Evolutionary conservation across 2,329 filamentous ascomycete genomes (phyloP), one percentile per base, ranked within the genome.

Genomic region (Aureobasidium sp.): DNA sequence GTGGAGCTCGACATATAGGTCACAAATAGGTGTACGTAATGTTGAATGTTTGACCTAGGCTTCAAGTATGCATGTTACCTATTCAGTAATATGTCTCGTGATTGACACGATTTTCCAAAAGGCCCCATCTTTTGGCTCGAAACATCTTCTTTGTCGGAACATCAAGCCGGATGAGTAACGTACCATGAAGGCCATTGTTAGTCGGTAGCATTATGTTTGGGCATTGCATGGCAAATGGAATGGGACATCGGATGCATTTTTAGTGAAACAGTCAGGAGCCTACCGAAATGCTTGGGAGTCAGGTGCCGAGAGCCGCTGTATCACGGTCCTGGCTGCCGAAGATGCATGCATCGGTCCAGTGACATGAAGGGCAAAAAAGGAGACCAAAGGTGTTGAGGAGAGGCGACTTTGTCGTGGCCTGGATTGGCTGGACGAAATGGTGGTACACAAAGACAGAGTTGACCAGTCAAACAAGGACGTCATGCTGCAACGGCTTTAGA

Each of bases 401-500:
- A 36, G 30, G 53, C 47, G 39, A 45, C 29, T 52, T 52, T 37
- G 49, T 39, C 49, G 49, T 52, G 49, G 49, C 32, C 49, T 37
- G 49, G 49, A 52, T 39, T 52, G 49, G 49, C 49, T 52, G 49
- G 49, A 39, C 21, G 27, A 45, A 30, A 11, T 36, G 41, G 53
- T 45, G 36, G 41, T 27, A 36, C 53, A 42, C 34, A 55, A 29
- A 34, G 21, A 30, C 2, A 30, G 37, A 44, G 37, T 55, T 44
- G 52, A 55, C 52, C 52, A 55, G 52, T 55, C 52, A 13, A n/a
- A 34, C n/a, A 21, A 30, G 42, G 30, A 45, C 53, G 53, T 45
- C 30, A 57, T 45, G 30, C 53, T 34, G 39, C 53, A 58, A 58
- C 54, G 54, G 54, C 54, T 47, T 45, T 47, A 13, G 54, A 47